Evolutionary conservation across 805 yeast species (phyloP).

Genomic region (Diddensiella santjacobensis): DNA sequence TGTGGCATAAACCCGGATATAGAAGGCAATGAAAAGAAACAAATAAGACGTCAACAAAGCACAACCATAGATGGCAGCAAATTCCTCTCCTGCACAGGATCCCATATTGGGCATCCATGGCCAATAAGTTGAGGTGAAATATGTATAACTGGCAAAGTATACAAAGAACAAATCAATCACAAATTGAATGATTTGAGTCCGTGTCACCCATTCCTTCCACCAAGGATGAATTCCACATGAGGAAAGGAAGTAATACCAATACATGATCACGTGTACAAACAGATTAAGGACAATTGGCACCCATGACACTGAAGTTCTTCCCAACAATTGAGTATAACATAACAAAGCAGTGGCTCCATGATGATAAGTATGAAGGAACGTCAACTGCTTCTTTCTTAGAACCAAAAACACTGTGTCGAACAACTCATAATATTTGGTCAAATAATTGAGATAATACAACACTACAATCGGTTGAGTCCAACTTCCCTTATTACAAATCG

Average conservation of each 20-base stretch:
- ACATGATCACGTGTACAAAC: conserved; percentile 93
- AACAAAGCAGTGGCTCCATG: conserved; percentile 97
- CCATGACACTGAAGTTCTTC: conserved; percentile 90
- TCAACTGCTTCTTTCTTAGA: conserved; percentile 83
- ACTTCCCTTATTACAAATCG: conserved; percentile 72
- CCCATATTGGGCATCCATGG: conserved; percentile 70
- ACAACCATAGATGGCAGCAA: conserved; percentile 91
- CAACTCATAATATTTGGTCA: conserved; percentile 85
- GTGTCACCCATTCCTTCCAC: conserved; percentile 99
- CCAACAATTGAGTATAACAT: conserved; percentile 89
- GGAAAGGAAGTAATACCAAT: conserved; percentile 92
- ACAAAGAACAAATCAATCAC: conserved; percentile 84
- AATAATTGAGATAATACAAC: conserved; percentile 84
- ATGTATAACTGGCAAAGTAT: conserved; percentile 90
- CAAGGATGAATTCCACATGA: conserved; percentile 93
- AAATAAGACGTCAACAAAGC: conserved; percentile 82
- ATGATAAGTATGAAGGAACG: conserved; percentile 93
- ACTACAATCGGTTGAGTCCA: conserved; percentile 83
- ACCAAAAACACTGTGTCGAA: conserved; percentile 90
- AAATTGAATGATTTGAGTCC: conserved; percentile 92
- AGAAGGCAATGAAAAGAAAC: conserved; percentile 87
- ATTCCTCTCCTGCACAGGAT: conserved; percentile 86
- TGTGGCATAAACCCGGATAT: conserved; percentile 73
- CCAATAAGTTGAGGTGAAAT: conserved; percentile 71
- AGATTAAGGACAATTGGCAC: conserved; percentile 86